Conservation (phyloP, 2,329 filamentous ascomycete genomes). For the Colletotrichum siamense region DNA sequence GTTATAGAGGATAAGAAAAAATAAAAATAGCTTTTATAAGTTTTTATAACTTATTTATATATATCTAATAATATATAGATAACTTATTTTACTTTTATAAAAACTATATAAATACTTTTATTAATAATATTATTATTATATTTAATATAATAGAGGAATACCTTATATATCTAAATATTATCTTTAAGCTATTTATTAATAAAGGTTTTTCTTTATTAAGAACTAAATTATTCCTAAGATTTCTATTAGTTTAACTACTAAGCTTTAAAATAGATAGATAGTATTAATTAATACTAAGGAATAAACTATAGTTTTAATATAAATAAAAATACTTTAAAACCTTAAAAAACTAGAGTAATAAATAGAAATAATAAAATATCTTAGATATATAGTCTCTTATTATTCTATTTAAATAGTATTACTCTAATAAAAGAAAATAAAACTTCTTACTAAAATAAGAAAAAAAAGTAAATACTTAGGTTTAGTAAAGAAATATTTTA, state of each 20-base stretch:
- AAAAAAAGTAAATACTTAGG: accelerated
- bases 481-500: too few species aligned
- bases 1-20: background rate
- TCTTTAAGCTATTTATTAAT: background rate
- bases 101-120: too few species aligned
- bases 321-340: too few species aligned
- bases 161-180: too few species aligned
- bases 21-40: background rate
- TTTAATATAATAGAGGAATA: too few species aligned
- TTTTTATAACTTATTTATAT: background rate
- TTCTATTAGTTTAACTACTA: background rate
- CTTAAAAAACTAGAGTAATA: background rate
- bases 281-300: background rate
- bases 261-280: too few species aligned
- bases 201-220: accelerated
- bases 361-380: background rate
- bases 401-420: background rate
- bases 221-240: background rate
- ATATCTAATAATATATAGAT: background rate
- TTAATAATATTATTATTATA: background rate
- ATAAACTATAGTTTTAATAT: background rate
- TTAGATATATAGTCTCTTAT: accelerated
- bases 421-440: background rate
- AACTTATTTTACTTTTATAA: too few species aligned
- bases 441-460: background rate